A percentile compares a stretch with the other conserved stretches of the same genome.
These are phyloP conservation scores for Termitomyces heimii DNA, from an alignment of 768 basidiomycete species.

Conservation along the genomic window DNA sequence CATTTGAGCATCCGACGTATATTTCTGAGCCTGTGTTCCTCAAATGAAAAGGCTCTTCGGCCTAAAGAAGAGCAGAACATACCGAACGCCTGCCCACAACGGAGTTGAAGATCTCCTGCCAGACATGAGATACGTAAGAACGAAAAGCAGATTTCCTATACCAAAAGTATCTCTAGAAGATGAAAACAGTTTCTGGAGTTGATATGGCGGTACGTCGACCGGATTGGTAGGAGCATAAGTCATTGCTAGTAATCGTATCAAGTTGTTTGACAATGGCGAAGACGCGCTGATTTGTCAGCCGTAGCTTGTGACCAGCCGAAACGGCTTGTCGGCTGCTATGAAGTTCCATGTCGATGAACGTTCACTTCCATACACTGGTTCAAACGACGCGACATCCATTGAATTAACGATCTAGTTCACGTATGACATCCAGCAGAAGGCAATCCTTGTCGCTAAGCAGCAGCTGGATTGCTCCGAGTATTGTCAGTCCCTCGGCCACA, in stretches of 20 bases:
- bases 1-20: constrained; percentile 82
- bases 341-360: neutral
- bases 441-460: constrained; percentile 32
- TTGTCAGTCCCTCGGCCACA: constrained; percentile 21
- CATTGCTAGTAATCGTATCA: constrained; percentile 21
- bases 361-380: neutral
- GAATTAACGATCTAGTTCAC: neutral
- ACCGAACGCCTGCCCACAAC: constrained; percentile 60
- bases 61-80: constrained; percentile 1
- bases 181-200: constrained; percentile 42
- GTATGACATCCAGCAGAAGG: constrained; percentile 30
- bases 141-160: neutral
- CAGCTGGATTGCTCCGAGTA: constrained; percentile 21
- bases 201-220: constrained; percentile 57
- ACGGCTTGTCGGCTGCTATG: constrained; percentile 5
- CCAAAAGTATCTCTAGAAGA: constrained; percentile 18
- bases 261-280: neutral
- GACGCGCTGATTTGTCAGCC: constrained; percentile 15
- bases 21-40: constrained; percentile 63
- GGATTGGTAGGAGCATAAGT: constrained; percentile 32
- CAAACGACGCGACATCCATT: neutral
- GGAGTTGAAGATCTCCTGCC: constrained; percentile 23
- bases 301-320: constrained; percentile 5
- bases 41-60: neutral
- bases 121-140: constrained; percentile 1